Evolutionary conservation across 441 rosid species (phyloP), one percentile per base, ranked within the genome.

Genomic region (Euphorbia corollata): DNA sequence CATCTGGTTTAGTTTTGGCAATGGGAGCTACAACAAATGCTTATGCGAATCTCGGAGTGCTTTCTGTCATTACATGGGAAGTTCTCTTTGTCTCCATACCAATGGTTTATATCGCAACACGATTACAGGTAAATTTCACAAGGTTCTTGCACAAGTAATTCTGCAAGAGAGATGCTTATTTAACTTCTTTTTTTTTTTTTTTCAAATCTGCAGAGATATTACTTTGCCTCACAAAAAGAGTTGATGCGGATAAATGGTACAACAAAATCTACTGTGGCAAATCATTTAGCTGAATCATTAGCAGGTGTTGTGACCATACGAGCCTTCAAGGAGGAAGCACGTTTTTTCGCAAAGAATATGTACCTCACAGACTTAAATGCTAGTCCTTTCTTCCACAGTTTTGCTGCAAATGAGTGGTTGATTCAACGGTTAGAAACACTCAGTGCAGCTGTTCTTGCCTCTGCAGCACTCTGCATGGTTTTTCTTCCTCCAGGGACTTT

Each of bases 61-160:
- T 94, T 36, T 86, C 92, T 68, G 84, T 85, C 71, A 85, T 94
- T 63, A 85, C 92, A 24, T 94, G 98, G 99, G 98, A 91, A 85
- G 94, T 88, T 68, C 80, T 94, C 78, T 87, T 91, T 59, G 92
- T 91, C 57, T 85, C 94, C 55, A 65, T 94, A 68, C 99, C 96
- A n/a, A 78, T 87, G 81, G 68, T 94, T 32, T 85, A 68, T 63
- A 50, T 82, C 18, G 86, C 96, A 9, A 80, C 87, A 73, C 84
- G 81, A 50, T 83, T 94, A 70, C 99, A 94, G 97, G 97, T 89
- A 70, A 69, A n/a, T 6, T 27, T 41, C 51, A 39, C 32, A 55
- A 66, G 53, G 16, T 61, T 39, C 41, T 70, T 47, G 59, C 8
- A 27, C 20, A 19, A 50, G 27, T 9, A 23, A 30, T 4, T 36